phyloP scores from a whole-genome alignment of 768 basidiomycete genomes.

The Pulveroboletus sp. region DNA sequence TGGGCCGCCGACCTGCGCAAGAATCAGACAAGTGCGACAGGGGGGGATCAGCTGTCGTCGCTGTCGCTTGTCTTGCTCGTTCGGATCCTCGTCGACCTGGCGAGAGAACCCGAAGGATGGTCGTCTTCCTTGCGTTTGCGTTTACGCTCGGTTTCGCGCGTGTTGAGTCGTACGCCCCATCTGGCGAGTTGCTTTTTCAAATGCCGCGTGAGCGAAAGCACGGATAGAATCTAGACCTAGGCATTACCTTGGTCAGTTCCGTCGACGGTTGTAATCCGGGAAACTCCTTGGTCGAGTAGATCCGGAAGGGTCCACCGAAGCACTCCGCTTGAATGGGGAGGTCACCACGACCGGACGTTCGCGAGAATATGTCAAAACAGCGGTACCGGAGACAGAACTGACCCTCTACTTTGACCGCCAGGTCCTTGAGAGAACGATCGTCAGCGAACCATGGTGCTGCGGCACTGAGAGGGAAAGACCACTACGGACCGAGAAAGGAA shows the following conservation, averaged over 20 bases:
- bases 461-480: conserved; percentile 6
- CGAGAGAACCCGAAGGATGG: conserved; percentile 2
- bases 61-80: conserved; percentile 20
- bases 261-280: conserved; percentile 67
- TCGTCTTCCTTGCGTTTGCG: conserved; percentile 29
- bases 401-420: conserved; percentile 64
- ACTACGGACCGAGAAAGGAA: conserved; percentile 54
- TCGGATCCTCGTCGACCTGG: conserved; percentile 1
- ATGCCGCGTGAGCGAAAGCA: conserved; percentile 1
- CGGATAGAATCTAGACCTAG: background rate
- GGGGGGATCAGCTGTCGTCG: conserved; percentile 20
- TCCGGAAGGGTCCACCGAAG: conserved; percentile 60
- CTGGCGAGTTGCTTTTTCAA: conserved; percentile 29
- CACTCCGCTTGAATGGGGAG: conserved; percentile 56
- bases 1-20: background rate
- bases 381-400: conserved; percentile 69
- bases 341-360: conserved; percentile 24
- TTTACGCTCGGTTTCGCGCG: conserved; percentile 34
- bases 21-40: background rate
- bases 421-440: conserved; percentile 40
- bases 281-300: conserved; percentile 73
- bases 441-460: background rate
- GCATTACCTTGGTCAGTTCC: conserved; percentile 55
- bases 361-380: conserved; percentile 56
- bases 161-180: conserved; percentile 34